phyloP scores from a whole-genome alignment of 148 eudicot species.

The Diospyros kaki region DNA sequence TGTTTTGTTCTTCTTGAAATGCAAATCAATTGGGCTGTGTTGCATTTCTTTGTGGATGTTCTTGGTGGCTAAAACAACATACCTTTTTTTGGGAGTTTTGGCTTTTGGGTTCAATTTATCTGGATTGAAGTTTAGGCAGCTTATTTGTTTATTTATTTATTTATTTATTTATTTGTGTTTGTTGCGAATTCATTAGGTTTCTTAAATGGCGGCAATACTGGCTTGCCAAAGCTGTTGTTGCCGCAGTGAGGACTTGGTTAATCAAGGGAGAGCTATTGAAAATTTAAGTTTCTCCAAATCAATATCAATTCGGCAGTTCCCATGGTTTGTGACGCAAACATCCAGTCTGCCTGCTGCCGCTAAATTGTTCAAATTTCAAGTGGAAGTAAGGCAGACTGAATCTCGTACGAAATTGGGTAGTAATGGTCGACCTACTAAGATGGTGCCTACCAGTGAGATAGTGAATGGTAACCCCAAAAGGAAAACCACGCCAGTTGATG shows the following conservation, averaged over 20 bases:
- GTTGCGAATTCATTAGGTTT: slow-evolving; percentile 25
- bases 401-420: slow-evolving; percentile 39
- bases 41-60: no score
- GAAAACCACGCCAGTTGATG: slow-evolving; percentile 21
- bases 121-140: background rate
- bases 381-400: slow-evolving; percentile 53
- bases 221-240: slow-evolving; percentile 74
- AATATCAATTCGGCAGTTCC: slow-evolving; percentile 29
- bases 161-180: background rate
- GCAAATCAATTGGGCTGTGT: no score
- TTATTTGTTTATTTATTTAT: background rate
- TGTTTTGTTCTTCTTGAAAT: no score
- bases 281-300: slow-evolving; percentile 54
- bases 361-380: slow-evolving; percentile 29
- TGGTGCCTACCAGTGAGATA: slow-evolving; percentile 73
- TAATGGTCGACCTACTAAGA: slow-evolving; percentile 52
- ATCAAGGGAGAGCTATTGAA: slow-evolving; percentile 37
- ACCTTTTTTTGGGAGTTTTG: no score
- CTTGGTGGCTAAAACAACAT: no score
- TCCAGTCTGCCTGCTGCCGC: slow-evolving; percentile 14
- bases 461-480: slow-evolving; percentile 24
- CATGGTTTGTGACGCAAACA: slow-evolving; percentile 22
- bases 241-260: slow-evolving; percentile 37
- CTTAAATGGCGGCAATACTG: slow-evolving; percentile 69
- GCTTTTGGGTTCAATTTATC: background rate